Base-by-base conservation (phyloP, 2,329 filamentous ascomycete species). In the Ophiocordyceps robertsii region DNA sequence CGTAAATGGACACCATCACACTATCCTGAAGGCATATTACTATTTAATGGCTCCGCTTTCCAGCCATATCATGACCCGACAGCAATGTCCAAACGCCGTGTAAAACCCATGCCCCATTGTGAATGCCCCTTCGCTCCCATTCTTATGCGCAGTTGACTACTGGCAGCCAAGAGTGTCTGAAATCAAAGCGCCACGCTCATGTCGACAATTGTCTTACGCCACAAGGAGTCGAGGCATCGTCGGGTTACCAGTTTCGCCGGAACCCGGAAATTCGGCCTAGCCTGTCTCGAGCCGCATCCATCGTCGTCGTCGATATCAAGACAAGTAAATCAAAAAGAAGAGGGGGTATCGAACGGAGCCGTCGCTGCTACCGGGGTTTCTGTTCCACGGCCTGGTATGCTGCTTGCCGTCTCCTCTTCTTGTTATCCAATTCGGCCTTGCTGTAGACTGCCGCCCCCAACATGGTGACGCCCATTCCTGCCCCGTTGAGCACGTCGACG, bases 381-480 rank as follows among this genome's bases (percentile, higher is more conserved):
- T 64, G 61, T n/a, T 56, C 51, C 14, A 64, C 52, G 17, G 60
- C 54, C 49, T 62, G 60, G 51, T 64, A 64, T 21, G 52, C 44
- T 4, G 53, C 40, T 45, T 58, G 51, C 35, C 53, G 51, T 45
- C 56, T 55, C 46, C 49, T 57, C 52, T 49, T 55, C 58, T 68
- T 72, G 51, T 65, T 65, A 50, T 71, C 65, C 32, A 76, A 58
- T 57, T 76, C 73, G 14, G 74, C 70, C 51, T 70, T 70, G 58
- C 70, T 74, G 61, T 77, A 78, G 56, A 70, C 71, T 12, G 65
- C 72, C 9, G 72, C 74, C 31, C 74, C 74, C 10, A 63, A 49
- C 56, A 78, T 64, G 7, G 74, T 74, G 21, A 77, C 61, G 19
- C 60, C 49, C 68, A 76, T 75, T 37, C 71, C 75, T 13, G 71